Evolutionary conservation across 495 filamentous ascomycete genomes (phyloP), one percentile per base, ranked within the genome.

Genomic region (Pseudotulostoma volvatum): DNA sequence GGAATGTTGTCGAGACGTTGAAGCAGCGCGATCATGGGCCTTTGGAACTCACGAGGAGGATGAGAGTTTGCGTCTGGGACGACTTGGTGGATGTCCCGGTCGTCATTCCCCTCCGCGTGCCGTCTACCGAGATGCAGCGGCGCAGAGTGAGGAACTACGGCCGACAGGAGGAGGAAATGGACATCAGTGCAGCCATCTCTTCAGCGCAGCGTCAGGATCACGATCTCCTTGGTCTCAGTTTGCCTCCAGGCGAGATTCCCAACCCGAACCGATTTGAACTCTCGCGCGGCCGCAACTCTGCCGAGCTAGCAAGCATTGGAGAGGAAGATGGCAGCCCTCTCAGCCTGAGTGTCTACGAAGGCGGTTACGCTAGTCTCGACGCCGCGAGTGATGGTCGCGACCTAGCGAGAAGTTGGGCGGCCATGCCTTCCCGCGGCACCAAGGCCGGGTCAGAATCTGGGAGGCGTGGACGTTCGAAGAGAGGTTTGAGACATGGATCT

Each of bases 1-100:
- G 87, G 83, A 97, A 97, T 56, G 90, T 97, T 2, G 86, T 97
- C 7, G 90, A 97, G 62, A 94, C 88, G 8, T 64, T 97, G 37
- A 97, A 97, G 52, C 79, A 77, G 3, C 67, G 71, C 1, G 92
- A 94, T 55, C 88, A 95, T 46, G 90, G 90, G 1, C 90, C 90
- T 1, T 65, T 97, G 13, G 90, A 97, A 58, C 68, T 97, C 42
- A 95, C 88, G 14, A 72, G 90, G 45, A 68, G 90, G 48, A 77
- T 84, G 11, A 73, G 88, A 48, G 86, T 96, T 21, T 93, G 85
- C 50, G 86, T 97, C 9, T 97, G 92, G 92, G 90, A 97, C 56
- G 90, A 97, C 50, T 59, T 95, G 13, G 93, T 96, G 23, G 92
- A 97, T 46, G 80, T 97, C 7, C 90, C 90, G 4, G 74, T 95